phyloP scores from a whole-genome alignment of 768 basidiomycete genomes.

The Aureoboletus auriporus region DNA sequence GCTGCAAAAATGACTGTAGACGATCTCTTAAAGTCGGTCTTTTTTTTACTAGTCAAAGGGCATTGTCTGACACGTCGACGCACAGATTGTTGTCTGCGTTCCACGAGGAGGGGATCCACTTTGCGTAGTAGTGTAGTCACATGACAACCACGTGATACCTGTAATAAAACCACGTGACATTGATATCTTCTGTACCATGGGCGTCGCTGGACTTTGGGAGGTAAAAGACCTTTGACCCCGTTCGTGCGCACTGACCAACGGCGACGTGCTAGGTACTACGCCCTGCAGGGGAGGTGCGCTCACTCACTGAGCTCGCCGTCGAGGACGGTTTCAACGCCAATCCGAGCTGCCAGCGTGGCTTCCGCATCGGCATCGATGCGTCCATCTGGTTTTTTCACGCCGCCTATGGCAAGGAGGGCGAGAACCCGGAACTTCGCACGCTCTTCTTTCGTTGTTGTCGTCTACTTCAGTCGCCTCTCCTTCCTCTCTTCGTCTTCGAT shows the following conservation, averaged over 20 bases:
- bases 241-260: constrained; percentile 11
- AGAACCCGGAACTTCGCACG: constrained; percentile 83
- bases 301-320: constrained; percentile 73
- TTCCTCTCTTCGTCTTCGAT: constrained; percentile 91
- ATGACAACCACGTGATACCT: constrained; percentile 5
- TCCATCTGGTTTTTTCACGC: constrained; percentile 76
- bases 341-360: constrained; percentile 60
- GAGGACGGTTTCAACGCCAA: constrained; percentile 73
- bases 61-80: background rate
- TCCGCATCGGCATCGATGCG: constrained; percentile 84
- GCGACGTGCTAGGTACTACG: constrained; percentile 48
- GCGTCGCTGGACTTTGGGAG: constrained; percentile 50
- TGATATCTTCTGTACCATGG: constrained; percentile 28
- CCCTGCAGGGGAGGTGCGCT: constrained; percentile 67
- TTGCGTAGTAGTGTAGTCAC: constrained; percentile 39
- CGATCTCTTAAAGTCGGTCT: constrained; percentile 78
- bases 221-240: constrained; percentile 24
- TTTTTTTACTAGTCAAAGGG: background rate
- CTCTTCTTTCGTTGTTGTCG: constrained; percentile 82
- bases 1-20: constrained; percentile 94
- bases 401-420: constrained; percentile 70
- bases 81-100: constrained; percentile 68
- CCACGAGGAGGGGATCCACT: constrained; percentile 71
- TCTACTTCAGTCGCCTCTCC: constrained; percentile 72
- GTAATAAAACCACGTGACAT: background rate